These are phyloP conservation scores for Sporothrix curviconia DNA, from an alignment of 2,329 filamentous ascomycete genomes.

Conservation along the genomic window DNA sequence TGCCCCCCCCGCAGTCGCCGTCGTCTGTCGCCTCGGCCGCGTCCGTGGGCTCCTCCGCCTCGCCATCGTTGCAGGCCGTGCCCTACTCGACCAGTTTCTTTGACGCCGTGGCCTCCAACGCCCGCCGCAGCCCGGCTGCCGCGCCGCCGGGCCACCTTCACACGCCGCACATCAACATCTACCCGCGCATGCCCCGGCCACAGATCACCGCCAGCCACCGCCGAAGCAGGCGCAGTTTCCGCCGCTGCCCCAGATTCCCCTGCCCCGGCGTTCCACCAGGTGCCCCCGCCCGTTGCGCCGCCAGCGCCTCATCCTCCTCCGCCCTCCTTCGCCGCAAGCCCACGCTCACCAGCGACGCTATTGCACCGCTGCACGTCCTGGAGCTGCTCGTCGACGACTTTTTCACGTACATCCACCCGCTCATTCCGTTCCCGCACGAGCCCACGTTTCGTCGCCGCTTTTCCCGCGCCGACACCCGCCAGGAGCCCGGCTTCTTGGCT, in stretches of 20 bases:
- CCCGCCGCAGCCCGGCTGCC: slow-evolving; percentile 2
- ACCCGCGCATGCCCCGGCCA: slow-evolving; percentile 13
- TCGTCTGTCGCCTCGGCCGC: background rate
- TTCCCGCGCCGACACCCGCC: slow-evolving; percentile 58
- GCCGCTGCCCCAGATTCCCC: background rate
- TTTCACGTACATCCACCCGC: slow-evolving; percentile 74
- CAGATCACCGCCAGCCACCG: background rate
- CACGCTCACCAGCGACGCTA: slow-evolving; percentile 50
- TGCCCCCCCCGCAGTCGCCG: background rate
- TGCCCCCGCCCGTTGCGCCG: slow-evolving; percentile 25
- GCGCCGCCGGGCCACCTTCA: background rate
- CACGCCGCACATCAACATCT: slow-evolving; percentile 11
- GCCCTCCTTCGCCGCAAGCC: too few relatives aligned
- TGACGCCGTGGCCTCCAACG: background rate
- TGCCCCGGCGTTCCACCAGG: slow-evolving; percentile 22
- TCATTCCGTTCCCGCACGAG: slow-evolving; percentile 72
- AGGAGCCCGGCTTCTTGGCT: slow-evolving; percentile 60
- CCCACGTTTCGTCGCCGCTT: slow-evolving; percentile 68
- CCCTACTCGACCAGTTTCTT: slow-evolving; percentile 7
- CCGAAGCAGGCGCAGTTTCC: slow-evolving; percentile 16
- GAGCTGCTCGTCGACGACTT: slow-evolving; percentile 71
- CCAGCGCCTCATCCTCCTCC: too few relatives aligned
- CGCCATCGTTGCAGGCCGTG: background rate
- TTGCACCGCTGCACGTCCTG: slow-evolving; percentile 62
- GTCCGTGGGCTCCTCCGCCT: background rate